phyloP scores from a whole-genome alignment of 768 basidiomycete species.

The Lactifluus volemus region DNA sequence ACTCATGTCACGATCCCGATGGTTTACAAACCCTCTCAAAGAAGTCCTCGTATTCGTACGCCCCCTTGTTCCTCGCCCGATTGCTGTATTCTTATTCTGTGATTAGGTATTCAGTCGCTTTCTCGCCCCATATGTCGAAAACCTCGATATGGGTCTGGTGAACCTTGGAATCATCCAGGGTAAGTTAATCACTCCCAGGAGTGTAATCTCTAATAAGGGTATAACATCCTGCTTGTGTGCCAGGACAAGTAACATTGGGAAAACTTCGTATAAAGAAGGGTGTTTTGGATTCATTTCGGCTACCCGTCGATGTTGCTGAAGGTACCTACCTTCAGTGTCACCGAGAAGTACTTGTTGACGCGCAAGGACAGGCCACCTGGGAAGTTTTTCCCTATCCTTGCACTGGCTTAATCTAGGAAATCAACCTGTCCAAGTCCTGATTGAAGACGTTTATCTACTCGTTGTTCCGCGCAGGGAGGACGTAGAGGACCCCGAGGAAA shows the following conservation, averaged over 20 bases:
- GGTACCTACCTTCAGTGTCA: slow-evolving; percentile 35
- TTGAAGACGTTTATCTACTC: slow-evolving; percentile 93
- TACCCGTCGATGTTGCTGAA: slow-evolving; percentile 93
- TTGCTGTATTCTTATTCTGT: background rate
- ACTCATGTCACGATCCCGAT: slow-evolving; percentile 25
- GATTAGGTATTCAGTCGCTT: slow-evolving; percentile 80
- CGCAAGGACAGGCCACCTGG: slow-evolving; percentile 57
- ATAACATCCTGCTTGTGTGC: slow-evolving; percentile 14
- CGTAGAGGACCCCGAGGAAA: slow-evolving; percentile 69
- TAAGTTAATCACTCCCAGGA: slow-evolving; percentile 22
- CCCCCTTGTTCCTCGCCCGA: slow-evolving; percentile 12
- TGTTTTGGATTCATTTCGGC: slow-evolving; percentile 87
- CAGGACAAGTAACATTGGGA: slow-evolving; percentile 69
- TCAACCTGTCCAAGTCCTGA: slow-evolving; percentile 81
- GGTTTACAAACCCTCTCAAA: slow-evolving; percentile 85
- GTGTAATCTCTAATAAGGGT: background rate
- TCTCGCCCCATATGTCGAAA: slow-evolving; percentile 92
- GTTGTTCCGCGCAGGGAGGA: slow-evolving; percentile 74
- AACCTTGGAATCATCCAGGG: slow-evolving; percentile 91
- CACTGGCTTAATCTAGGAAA: slow-evolving; percentile 87
- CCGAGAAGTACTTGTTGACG: background rate
- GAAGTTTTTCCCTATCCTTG: slow-evolving; percentile 76
- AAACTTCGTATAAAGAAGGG: slow-evolving; percentile 87
- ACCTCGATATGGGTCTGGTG: slow-evolving; percentile 89
- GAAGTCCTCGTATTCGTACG: slow-evolving; percentile 73